phyloP scores from a whole-genome alignment of 306 rosid species.

The Dalbergia oliveri region DNA sequence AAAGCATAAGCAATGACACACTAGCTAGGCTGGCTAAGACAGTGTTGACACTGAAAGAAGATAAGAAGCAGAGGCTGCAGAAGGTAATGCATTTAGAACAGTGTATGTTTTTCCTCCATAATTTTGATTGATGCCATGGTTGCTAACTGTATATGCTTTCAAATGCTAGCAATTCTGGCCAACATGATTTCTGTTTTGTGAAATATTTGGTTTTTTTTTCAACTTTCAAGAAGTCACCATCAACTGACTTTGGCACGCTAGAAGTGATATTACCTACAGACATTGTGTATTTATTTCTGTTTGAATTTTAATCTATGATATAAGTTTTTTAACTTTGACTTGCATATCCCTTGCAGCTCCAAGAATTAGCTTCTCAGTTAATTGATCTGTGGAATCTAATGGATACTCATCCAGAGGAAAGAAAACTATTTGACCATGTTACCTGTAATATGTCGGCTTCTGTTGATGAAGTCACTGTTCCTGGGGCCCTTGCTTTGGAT shows the following conservation, averaged over 20 bases:
- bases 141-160: conserved; percentile 18
- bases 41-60: conserved; percentile 72
- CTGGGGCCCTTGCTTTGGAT: conserved; percentile 97
- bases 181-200: conserved; percentile 4
- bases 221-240: conserved; percentile 19
- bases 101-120: conserved; percentile 7
- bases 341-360: conserved; percentile 70
- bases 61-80: conserved; percentile 81
- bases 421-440: conserved; percentile 91
- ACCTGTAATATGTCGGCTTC: conserved; percentile 96
- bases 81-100: conserved; percentile 57
- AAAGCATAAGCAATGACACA: conserved; percentile 95
- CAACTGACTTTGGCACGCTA: not conserved
- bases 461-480: conserved; percentile 96
- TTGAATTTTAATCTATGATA: conserved; percentile 26
- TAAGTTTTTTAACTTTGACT: conserved; percentile 5
- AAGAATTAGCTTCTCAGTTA: conserved; percentile 90
- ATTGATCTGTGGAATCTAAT: conserved; percentile 98
- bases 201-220: conserved; percentile 21
- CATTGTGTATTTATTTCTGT: not conserved
- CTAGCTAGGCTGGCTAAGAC: conserved; percentile 89
- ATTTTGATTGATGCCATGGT: not conserved
- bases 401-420: conserved; percentile 93
- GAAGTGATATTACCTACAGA: conserved; percentile 30
- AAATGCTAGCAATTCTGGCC: conserved; percentile 26